Conservation (phyloP, 2,329 filamentous ascomycete species). For the Salinomyces thailandicus region DNA sequence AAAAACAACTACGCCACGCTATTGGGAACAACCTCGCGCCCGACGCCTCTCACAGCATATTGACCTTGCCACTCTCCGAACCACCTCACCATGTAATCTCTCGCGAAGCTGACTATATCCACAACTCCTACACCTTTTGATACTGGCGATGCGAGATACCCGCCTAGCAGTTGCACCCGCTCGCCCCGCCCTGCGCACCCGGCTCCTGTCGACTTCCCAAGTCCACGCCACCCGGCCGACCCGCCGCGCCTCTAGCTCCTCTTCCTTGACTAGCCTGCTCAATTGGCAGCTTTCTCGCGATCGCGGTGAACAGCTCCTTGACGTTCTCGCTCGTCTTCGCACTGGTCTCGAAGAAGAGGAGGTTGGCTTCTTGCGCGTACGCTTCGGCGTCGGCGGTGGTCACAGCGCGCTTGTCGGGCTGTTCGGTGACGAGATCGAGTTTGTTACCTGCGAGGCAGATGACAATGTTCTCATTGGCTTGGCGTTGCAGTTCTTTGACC, state of each 20-base stretch:
- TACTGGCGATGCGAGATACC: neutral
- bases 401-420: constrained; percentile 92
- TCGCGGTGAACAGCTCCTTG: constrained; percentile 87
- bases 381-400: constrained; percentile 81
- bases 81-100: too few relatives aligned
- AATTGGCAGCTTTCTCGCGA: constrained; percentile 93
- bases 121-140: too few relatives aligned
- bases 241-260: constrained; percentile 54
- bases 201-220: constrained; percentile 52
- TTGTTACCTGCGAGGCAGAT: constrained; percentile 98
- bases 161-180: constrained; percentile 53
- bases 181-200: constrained; percentile 47
- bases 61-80: neutral
- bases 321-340: constrained; percentile 97
- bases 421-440: constrained; percentile 86
- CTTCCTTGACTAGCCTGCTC: constrained; percentile 86
- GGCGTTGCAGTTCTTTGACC: constrained; percentile 97
- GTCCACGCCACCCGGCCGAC: constrained; percentile 55
- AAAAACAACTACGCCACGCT: neutral
- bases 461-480: constrained; percentile 99
- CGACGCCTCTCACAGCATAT: neutral
- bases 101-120: too few relatives aligned
- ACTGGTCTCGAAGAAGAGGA: constrained; percentile 97
- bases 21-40: neutral
- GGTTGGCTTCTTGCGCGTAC: constrained; percentile 83